Conservation (phyloP, 2,329 filamentous ascomycete genomes). For the Cadophora luteo-olivacea region DNA sequence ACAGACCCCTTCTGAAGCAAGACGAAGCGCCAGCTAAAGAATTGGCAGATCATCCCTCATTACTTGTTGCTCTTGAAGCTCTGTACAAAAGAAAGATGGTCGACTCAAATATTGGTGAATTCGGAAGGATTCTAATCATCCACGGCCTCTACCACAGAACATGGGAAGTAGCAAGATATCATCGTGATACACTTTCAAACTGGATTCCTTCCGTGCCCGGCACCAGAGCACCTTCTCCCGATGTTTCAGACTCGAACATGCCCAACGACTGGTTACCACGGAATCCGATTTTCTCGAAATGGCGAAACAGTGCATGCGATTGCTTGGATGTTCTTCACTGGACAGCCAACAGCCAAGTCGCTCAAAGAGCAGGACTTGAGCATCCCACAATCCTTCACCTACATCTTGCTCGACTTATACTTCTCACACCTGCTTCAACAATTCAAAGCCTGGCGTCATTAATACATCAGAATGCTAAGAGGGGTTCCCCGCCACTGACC, state of each 20-base stretch:
- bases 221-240: background rate
- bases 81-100: constrained; percentile 2
- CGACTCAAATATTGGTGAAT: constrained; percentile 8
- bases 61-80: background rate
- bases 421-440: constrained; percentile 46
- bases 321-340: constrained; percentile 63
- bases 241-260: background rate
- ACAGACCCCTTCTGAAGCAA: background rate
- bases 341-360: constrained; percentile 59
- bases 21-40: too few relatives aligned
- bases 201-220: constrained; percentile 32
- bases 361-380: constrained; percentile 56
- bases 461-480: constrained; percentile 29
- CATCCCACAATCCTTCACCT: constrained; percentile 62
- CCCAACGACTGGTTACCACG: constrained; percentile 27
- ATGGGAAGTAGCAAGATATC: constrained; percentile 16
- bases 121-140: constrained; percentile 11
- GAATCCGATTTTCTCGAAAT: constrained; percentile 43
- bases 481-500: background rate
- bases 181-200: constrained; percentile 26
- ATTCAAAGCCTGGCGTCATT: constrained; percentile 22
- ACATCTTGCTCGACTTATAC: constrained; percentile 58
- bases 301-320: constrained; percentile 54
- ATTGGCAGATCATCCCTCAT: background rate
- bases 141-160: constrained; percentile 16